A percentile compares a stretch with the other conserved stretches of the same genome.
phyloP scores from a whole-genome alignment of 2,329 filamentous ascomycete genomes.

The Arthroderma sp. region DNA sequence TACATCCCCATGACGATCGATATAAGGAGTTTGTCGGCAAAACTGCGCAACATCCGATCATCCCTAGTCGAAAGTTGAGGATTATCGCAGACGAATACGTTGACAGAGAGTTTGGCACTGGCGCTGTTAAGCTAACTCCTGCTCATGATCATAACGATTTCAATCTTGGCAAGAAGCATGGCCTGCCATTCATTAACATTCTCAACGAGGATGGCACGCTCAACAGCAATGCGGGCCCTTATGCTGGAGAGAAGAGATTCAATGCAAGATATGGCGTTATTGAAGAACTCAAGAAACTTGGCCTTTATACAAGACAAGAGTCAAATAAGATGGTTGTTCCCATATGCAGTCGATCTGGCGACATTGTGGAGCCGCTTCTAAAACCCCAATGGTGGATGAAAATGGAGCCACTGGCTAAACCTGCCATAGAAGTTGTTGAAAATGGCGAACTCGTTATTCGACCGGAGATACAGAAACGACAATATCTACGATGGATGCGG shows the following conservation, averaged over 20 bases:
- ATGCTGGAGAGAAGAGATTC: conserved; percentile 79
- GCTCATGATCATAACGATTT: conserved; percentile 96
- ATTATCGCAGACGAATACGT: conserved; percentile 86
- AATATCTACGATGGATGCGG: conserved; percentile 77
- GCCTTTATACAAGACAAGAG: conserved; percentile 85
- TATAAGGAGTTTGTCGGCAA: conserved; percentile 74
- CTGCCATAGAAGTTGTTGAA: conserved; percentile 67
- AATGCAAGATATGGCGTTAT: conserved; percentile 80
- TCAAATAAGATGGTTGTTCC: conserved; percentile 92
- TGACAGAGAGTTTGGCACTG: conserved; percentile 86
- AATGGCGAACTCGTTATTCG: conserved; percentile 72
- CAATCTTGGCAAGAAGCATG: conserved; percentile 64
- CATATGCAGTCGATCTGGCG: conserved; percentile 77
- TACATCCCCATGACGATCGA: conserved; percentile 64
- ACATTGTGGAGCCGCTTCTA: conserved; percentile 84
- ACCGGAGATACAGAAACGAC: conserved; percentile 70
- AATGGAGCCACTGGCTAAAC: conserved; percentile 70
- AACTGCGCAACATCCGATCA: conserved; percentile 54
- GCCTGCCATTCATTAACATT: conserved; percentile 85
- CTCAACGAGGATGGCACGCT: conserved; percentile 80
- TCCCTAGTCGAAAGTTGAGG: conserved; percentile 48
- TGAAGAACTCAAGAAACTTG: conserved; percentile 68
- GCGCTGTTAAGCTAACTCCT: conserved; percentile 92
- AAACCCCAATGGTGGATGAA: conserved; percentile 98
- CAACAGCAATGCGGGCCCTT: conserved; percentile 72